These are phyloP conservation scores for Tilletia caries DNA, from an alignment of 1,284 basidiomycete species.

Conservation along the genomic window DNA sequence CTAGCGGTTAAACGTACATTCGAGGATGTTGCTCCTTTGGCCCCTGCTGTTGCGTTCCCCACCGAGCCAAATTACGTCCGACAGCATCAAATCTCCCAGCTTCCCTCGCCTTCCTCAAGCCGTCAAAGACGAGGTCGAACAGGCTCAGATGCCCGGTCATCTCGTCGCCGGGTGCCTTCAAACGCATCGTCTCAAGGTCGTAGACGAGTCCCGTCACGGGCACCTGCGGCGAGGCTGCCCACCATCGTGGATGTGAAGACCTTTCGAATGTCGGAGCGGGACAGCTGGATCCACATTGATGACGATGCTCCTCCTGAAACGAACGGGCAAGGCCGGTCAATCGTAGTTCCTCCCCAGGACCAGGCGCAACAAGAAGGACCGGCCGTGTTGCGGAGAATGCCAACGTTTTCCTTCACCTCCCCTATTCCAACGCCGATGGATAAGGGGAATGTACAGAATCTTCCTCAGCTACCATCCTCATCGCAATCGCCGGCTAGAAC, in stretches of 20 bases:
- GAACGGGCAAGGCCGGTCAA: neutral
- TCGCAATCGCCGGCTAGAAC: neutral
- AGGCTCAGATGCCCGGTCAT: neutral
- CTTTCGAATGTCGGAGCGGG: constrained; percentile 6
- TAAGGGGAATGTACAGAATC: too few species aligned
- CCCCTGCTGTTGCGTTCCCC: neutral
- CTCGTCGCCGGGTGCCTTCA: constrained; percentile 3
- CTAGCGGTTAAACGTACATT: neutral
- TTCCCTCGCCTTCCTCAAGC: neutral
- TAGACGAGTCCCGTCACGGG: neutral
- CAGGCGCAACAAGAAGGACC: neutral
- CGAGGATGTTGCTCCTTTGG: neutral
- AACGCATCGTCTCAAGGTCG: constrained; percentile 3
- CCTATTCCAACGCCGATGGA: neutral
- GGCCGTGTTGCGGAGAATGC: neutral
- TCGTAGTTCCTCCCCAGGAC: neutral
- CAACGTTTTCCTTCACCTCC: constrained; percentile 11
- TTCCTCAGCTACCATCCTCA: neutral
- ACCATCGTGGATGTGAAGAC: constrained; percentile 6
- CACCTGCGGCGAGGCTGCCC: neutral
- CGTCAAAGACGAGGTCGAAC: neutral
- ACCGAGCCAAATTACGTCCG: neutral
- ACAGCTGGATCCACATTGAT: constrained; percentile 12
- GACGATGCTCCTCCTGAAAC: neutral
- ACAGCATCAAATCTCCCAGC: neutral